Evolutionary conservation across 495 filamentous ascomycete genomes (phyloP), one percentile per base, ranked within the genome.

Genomic region (Venustampulla echinocandica): DNA sequence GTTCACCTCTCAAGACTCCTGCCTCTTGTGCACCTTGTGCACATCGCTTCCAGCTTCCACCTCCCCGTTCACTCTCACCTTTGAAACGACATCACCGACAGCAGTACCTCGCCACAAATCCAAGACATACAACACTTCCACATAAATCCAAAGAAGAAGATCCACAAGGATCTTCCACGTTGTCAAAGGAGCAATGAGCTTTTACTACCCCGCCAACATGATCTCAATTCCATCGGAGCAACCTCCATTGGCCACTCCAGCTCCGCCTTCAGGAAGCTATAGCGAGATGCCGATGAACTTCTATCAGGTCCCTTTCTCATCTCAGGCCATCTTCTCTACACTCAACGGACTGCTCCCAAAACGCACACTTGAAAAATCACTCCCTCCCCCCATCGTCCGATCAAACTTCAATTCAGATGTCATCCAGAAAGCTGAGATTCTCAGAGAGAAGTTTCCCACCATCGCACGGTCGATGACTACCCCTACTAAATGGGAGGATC

Each of bases 251-350:
- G 23, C 15, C n/a, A 13, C 7, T n/a, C n/a, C 9, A 2, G 10
- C 4, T 11, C 13, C 15, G 4, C 20, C 5, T 18, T 30, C 1
- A 3, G 11, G 3, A 14, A 27, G 3, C 25, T 44, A n/a, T 14
- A 38, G 20, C 15, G 34, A 15, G 4, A 27, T 25, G 3, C 36
- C 35, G 10, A n/a, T 2, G 15, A 7, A 19, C 15, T 73, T 65
- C 50, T 55, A 35, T 38, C 37, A 59, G 0, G 34, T 62, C 9
- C 61, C 62, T 0, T 1, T 17, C 0, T 36, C 49, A 3, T 49
- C 58, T 2, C 27, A 40, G 9, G 66, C 64, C 27, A 46, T 58
- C 13, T 68, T 69, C 51, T 71, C 69, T 0, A 60, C 62, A 10
- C 30, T 50, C 1, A 48, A 46, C 22, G 58, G 62, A 39, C 51